Conservation (phyloP, 495 filamentous ascomycete species). For the Tuber melanosporum region DNA sequence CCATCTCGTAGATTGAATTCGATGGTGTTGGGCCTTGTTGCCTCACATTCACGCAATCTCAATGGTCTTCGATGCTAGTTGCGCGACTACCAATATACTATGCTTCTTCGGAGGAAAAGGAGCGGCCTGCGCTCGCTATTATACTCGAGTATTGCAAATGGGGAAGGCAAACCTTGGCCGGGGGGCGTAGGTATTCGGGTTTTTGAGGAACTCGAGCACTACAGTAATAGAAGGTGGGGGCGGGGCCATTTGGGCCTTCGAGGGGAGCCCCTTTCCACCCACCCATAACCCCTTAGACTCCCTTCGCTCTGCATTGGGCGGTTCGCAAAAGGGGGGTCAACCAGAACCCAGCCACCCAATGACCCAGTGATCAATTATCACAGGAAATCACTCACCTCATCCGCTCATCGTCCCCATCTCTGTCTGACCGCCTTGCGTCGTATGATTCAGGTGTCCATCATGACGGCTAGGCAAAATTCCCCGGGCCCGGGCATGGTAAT, state of each 20-base stretch:
- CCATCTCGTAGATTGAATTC: no score
- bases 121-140: no score
- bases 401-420: neutral
- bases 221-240: neutral
- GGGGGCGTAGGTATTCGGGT: no score
- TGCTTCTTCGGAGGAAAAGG: no score
- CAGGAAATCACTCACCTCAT: neutral
- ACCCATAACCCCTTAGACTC: neutral
- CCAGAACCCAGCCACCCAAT: neutral
- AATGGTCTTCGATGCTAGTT: no score
- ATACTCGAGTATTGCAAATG: no score
- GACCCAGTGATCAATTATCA: neutral
- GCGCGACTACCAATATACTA: no score
- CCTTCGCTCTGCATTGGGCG: neutral
- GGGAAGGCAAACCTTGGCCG: no score
- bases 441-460: neutral
- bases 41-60: no score
- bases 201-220: no score
- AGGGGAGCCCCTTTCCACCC: neutral
- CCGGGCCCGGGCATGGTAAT: neutral
- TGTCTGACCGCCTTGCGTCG: neutral
- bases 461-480: neutral
- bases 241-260: neutral
- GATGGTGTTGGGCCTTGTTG: no score
- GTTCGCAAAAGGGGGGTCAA: neutral